These are phyloP conservation scores for Neurospora sp. DNA, from an alignment of 2,329 filamentous ascomycete species.

Conservation along the genomic window DNA sequence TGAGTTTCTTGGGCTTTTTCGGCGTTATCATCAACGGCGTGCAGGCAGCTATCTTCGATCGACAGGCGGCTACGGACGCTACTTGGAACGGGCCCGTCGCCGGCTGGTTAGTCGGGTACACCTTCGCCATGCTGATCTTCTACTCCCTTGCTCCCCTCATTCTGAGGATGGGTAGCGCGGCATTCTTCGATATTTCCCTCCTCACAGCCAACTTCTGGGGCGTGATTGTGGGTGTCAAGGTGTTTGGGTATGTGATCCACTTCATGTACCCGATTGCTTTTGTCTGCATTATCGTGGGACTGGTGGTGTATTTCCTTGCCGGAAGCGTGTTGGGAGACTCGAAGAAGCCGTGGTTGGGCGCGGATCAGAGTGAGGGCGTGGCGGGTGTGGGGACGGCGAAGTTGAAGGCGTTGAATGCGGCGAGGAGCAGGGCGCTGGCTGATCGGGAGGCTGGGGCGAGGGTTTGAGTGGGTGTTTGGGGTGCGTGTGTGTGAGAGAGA, in stretches of 20 bases:
- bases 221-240: slow-evolving; percentile 78
- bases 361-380: slow-evolving; percentile 72
- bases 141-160: slow-evolving; percentile 81
- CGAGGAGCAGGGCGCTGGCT: slow-evolving; percentile 29
- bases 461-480: not conserved
- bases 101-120: slow-evolving; percentile 86
- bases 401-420: slow-evolving; percentile 56
- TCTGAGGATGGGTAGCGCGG: slow-evolving; percentile 80
- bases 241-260: slow-evolving; percentile 72
- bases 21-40: slow-evolving; percentile 85
- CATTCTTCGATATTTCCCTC: slow-evolving; percentile 93
- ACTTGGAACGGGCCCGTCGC: slow-evolving; percentile 58
- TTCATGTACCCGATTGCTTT: slow-evolving; percentile 95
- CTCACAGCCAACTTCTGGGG: slow-evolving; percentile 97
- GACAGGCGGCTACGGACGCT: slow-evolving; percentile 54
- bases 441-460: slow-evolving; percentile 2
- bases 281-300: slow-evolving; percentile 64
- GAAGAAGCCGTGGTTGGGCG: slow-evolving; percentile 89
- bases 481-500: not conserved
- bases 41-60: slow-evolving; percentile 88
- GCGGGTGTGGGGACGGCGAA: slow-evolving; percentile 79
- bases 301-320: slow-evolving; percentile 79
- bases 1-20: slow-evolving; percentile 83
- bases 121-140: slow-evolving; percentile 70
- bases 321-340: slow-evolving; percentile 69